phyloP scores from a whole-genome alignment of 148 eudicot genomes.

The Spergularia marina region DNA sequence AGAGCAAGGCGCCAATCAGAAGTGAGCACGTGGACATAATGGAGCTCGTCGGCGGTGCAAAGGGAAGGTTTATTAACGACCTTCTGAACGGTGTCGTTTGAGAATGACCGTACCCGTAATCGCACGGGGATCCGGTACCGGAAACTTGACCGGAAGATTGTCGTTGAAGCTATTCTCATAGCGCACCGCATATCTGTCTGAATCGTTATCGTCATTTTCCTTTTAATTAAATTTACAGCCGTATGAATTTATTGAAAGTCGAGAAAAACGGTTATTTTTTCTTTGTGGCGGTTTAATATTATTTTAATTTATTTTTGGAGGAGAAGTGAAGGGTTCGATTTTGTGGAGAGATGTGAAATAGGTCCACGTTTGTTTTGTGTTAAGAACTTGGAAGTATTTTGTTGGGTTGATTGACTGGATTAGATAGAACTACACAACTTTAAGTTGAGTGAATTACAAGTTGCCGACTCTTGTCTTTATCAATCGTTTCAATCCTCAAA shows the following conservation, averaged over 20 bases:
- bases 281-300: too few relatives aligned
- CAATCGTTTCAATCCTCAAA: too few relatives aligned
- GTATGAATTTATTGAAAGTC: background rate
- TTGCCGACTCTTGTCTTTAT: background rate
- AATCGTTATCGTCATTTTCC: constrained; percentile 11
- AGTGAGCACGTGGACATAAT: constrained; percentile 62
- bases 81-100: constrained; percentile 38
- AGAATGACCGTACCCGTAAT: constrained; percentile 43
- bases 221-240: background rate
- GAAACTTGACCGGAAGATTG: constrained; percentile 30
- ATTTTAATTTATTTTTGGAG: too few relatives aligned
- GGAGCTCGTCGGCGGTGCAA: constrained; percentile 97
- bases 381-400: background rate
- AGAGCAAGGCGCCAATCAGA: constrained; percentile 87
- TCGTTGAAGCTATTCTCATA: constrained; percentile 35
- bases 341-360: background rate
- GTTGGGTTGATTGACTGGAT: too few relatives aligned
- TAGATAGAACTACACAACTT: too few relatives aligned
- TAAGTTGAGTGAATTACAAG: background rate
- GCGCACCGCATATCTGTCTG: constrained; percentile 45
- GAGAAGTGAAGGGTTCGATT: background rate
- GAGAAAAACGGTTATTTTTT: background rate
- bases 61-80: constrained; percentile 58
- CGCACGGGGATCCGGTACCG: constrained; percentile 21
- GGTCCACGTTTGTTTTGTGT: background rate